Percentiles rank a stretch among this genome's conserved stretches.
These are phyloP conservation scores for Rubroshorea leprosula DNA, from an alignment of 345 rosid species.

Conservation along the genomic window DNA sequence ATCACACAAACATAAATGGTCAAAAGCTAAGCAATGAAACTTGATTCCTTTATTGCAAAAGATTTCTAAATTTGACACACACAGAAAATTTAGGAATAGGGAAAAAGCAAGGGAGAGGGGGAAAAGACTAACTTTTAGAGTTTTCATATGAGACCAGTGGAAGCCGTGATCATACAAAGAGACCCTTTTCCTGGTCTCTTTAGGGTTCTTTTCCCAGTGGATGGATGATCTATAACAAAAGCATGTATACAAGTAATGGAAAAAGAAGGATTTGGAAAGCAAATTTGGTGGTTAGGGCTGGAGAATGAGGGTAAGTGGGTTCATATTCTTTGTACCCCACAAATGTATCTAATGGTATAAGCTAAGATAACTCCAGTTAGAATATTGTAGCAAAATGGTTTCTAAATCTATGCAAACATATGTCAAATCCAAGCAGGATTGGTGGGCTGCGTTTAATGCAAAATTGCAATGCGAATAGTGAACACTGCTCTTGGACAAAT, in stretches of 20 bases:
- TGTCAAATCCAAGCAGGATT: too few species aligned
- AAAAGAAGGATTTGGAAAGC: conserved; percentile 23
- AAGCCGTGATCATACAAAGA: conserved; percentile 1
- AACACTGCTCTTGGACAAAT: neutral
- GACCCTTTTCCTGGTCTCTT: conserved; percentile 15
- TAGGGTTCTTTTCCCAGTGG: conserved; percentile 8
- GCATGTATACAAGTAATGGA: neutral
- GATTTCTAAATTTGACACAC: conserved; percentile 6
- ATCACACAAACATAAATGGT: conserved; percentile 7
- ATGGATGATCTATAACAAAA: conserved; percentile 16
- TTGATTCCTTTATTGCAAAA: conserved; percentile 26
- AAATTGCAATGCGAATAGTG: too few species aligned
- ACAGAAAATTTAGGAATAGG: conserved; percentile 1
- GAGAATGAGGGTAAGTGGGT: conserved; percentile 10
- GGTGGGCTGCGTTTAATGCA: too few species aligned
- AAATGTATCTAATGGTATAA: too few species aligned
- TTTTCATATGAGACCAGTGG: conserved; percentile 7
- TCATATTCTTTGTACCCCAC: conserved; percentile 40
- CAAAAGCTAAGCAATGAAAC: conserved; percentile 25
- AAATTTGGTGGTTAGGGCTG: conserved; percentile 26
- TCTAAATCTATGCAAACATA: too few species aligned
- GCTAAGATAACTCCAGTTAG: neutral
- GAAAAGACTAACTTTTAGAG: neutral
- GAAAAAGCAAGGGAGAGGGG: neutral
- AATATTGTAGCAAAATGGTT: neutral